These are phyloP conservation scores for Fraxinus platypoda DNA, from an alignment of 305 asterid genomes.

Conservation along the genomic window DNA sequence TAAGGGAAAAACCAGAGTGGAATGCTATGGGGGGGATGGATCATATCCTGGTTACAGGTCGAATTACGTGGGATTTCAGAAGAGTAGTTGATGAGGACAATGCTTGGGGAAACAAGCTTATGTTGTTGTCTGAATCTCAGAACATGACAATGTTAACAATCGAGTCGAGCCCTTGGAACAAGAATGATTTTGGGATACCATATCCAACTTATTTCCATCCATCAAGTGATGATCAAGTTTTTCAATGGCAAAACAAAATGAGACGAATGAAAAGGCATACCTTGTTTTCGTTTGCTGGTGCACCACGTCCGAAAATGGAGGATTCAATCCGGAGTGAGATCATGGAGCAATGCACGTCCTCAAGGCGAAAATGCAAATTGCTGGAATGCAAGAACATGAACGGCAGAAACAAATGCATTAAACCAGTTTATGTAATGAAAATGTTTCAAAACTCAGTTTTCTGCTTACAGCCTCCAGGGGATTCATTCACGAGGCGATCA, in stretches of 20 bases:
- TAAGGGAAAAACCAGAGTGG: slow-evolving; percentile 59
- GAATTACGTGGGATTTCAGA: slow-evolving; percentile 82
- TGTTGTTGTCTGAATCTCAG: slow-evolving; percentile 57
- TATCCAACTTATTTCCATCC: slow-evolving; percentile 93
- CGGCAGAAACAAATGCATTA: slow-evolving; percentile 48
- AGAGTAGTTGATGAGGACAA: slow-evolving; percentile 38
- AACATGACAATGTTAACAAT: slow-evolving; percentile 72
- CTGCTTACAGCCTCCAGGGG: slow-evolving; percentile 91
- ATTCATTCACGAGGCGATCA: slow-evolving; percentile 76
- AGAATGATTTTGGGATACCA: slow-evolving; percentile 76
- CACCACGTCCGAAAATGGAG: slow-evolving; percentile 57
- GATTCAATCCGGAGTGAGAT: slow-evolving; percentile 61
- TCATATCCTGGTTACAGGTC: slow-evolving; percentile 68
- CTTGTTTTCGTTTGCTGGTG: slow-evolving; percentile 71
- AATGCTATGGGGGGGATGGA: slow-evolving; percentile 56
- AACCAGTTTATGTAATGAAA: slow-evolving; percentile 61
- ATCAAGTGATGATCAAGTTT: slow-evolving; percentile 43
- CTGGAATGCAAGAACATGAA: slow-evolving; percentile 46
- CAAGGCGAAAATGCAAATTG: slow-evolving; percentile 42
- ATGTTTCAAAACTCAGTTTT: slow-evolving; percentile 58
- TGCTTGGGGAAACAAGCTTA: slow-evolving; percentile 72
- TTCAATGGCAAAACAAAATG: slow-evolving; percentile 57
- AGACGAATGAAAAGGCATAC: slow-evolving; percentile 40
- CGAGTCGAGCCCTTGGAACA: slow-evolving; percentile 82
- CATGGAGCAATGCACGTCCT: slow-evolving; percentile 57